Evolutionary conservation across 2,329 filamentous ascomycete species (phyloP).

Genomic region (Diaporthe destruens): DNA sequence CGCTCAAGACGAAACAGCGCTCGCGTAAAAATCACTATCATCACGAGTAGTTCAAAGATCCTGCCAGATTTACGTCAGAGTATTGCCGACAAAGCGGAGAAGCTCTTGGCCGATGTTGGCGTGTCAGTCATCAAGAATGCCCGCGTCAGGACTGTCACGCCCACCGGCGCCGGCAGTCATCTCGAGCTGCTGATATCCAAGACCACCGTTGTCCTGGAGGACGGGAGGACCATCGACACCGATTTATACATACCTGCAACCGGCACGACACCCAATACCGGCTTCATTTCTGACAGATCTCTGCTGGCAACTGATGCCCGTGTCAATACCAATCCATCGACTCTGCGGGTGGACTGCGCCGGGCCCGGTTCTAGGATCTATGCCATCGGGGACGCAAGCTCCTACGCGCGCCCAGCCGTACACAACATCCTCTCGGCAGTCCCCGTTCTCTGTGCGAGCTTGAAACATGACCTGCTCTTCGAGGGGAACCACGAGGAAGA

Average conservation of each 20-base stretch:
- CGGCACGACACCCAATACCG: conserved; percentile 49
- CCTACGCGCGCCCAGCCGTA: conserved; percentile 55
- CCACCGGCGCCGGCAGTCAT: conserved; percentile 48
- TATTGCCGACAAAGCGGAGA: conserved; percentile 57
- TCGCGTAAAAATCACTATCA: conserved; percentile 58
- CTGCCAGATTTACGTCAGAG: conserved; percentile 55
- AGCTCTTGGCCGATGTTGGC: conserved; percentile 57
- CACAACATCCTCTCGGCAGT: conserved; percentile 57
- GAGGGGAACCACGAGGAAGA: conserved; percentile 47
- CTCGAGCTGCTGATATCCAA: conserved; percentile 44
- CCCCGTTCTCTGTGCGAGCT: conserved; percentile 59
- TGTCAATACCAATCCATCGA: conserved; percentile 53
- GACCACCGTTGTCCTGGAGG: conserved; percentile 54
- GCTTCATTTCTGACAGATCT: conserved; percentile 40
- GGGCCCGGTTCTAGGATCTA: conserved; percentile 55
- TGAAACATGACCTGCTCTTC: conserved; percentile 62
- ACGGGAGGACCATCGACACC: conserved; percentile 54
- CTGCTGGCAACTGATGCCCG: conserved; percentile 50
- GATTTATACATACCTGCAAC: conserved; percentile 63
- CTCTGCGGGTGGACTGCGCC: conserved; percentile 50
- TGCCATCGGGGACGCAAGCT: conserved; percentile 60
- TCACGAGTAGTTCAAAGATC: conserved; percentile 55
- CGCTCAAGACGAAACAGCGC: conserved; percentile 48
- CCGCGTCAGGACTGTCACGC: conserved; percentile 52
- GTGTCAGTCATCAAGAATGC: conserved; percentile 60